Evolutionary conservation across 306 rosid genomes (phyloP).

Genomic region (Vigna mungo): DNA sequence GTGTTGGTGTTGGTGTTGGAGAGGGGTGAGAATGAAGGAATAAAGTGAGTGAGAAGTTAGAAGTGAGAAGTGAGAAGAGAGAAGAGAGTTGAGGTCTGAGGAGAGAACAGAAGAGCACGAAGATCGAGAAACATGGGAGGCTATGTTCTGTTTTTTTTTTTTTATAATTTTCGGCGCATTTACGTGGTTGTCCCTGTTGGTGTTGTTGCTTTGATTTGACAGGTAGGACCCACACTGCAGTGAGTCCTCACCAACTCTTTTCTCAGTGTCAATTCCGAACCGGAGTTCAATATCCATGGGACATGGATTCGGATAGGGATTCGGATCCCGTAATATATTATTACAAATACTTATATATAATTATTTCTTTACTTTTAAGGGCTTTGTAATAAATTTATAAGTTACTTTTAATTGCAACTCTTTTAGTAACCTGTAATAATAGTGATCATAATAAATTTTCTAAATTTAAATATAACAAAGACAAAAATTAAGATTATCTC

Average conservation of each 20-base stretch:
- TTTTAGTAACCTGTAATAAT: too few relatives aligned
- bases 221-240: constrained; percentile 41
- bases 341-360: too few relatives aligned
- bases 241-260: constrained; percentile 34
- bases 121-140: constrained; percentile 62
- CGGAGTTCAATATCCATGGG: background rate
- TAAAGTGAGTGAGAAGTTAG: background rate
- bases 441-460: too few relatives aligned
- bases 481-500: too few relatives aligned
- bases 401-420: too few relatives aligned
- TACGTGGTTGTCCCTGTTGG: constrained; percentile 78
- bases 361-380: too few relatives aligned
- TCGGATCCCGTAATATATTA: background rate
- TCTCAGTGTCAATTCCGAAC: constrained; percentile 2
- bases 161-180: constrained; percentile 65
- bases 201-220: constrained; percentile 63
- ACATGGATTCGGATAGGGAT: background rate
- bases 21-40: background rate
- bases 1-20: background rate
- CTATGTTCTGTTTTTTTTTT: constrained; percentile 38
- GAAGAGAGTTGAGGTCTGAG: background rate
- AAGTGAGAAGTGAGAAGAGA: background rate
- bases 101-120: constrained; percentile 36
- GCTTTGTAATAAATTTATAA: too few relatives aligned
- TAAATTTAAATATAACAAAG: too few relatives aligned